Conservation (phyloP, 257 asterid species). For the Ocimum tenuiflorum region DNA sequence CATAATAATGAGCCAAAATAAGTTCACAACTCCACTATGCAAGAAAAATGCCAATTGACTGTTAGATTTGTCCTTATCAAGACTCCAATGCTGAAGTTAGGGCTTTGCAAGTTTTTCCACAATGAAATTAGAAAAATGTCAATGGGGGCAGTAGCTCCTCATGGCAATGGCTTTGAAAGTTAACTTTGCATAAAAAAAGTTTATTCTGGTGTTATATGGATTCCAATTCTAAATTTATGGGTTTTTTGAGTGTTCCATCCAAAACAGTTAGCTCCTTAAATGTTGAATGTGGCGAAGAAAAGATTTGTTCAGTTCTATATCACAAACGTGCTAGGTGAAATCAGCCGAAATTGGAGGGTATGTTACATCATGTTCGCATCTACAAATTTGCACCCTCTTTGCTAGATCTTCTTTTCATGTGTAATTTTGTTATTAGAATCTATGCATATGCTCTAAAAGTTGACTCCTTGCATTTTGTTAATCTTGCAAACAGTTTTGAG, state of each 20-base stretch:
- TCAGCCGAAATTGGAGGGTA: no score
- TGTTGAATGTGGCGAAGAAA: no score
- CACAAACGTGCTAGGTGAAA: no score
- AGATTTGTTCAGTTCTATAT: no score
- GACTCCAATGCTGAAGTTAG: no score
- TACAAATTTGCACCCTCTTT: background rate
- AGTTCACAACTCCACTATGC: background rate
- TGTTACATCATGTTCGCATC: background rate
- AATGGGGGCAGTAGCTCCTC: background rate
- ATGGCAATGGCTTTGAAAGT: background rate
- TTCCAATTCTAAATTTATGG: background rate
- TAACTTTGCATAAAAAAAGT: background rate
- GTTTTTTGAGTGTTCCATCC: no score
- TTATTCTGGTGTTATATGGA: background rate
- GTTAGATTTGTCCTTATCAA: no score
- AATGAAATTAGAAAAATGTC: background rate
- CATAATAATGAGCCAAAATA: background rate
- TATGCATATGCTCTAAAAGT: background rate
- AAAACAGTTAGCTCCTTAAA: no score
- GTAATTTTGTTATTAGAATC: background rate
- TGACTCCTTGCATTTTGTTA: background rate
- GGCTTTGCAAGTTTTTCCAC: no score
- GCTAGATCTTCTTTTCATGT: background rate
- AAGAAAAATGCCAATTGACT: no score
- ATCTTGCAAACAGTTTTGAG: conserved; percentile 55